Percentiles rank a stretch among this genome's conserved stretches.
phyloP scores from a whole-genome alignment of 2,329 filamentous ascomycete genomes.

The Fonsecaea pugnacius region DNA sequence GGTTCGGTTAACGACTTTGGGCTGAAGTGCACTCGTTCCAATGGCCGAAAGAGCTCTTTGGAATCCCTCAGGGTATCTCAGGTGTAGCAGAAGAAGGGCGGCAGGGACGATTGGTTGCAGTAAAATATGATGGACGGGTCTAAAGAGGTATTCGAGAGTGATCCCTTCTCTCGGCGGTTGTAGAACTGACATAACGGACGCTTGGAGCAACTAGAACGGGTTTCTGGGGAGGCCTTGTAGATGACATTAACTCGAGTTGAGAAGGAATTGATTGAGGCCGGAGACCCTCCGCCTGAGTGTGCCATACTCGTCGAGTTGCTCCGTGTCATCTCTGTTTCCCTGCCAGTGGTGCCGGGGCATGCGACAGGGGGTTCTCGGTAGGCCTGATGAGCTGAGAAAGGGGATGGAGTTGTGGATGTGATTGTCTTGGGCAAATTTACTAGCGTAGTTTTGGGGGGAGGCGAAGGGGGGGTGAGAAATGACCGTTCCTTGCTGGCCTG shows the following conservation, averaged over 20 bases:
- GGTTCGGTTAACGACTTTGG: neutral
- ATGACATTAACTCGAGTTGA: neutral
- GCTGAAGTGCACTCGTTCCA: neutral
- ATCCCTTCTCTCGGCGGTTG: constrained; percentile 9
- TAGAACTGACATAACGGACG: neutral
- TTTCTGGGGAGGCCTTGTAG: neutral
- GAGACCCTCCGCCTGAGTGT: neutral
- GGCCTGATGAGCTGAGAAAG: neutral
- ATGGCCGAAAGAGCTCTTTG: neutral
- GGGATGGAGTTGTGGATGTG: neutral
- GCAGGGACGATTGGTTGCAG: constrained; percentile 10
- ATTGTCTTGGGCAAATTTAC: constrained; percentile 12
- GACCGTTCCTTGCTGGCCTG: too few species aligned
- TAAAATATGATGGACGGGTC: constrained; percentile 13
- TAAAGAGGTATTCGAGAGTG: constrained; percentile 10
- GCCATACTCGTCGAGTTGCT: neutral
- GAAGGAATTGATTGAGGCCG: neutral
- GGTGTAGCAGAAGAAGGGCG: constrained; percentile 1
- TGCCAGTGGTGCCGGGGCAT: neutral
- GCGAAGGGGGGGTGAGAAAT: neutral
- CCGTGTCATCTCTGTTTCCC: neutral
- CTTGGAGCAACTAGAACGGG: neutral
- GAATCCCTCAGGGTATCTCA: neutral
- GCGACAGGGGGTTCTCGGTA: neutral
- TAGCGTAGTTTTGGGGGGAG: constrained; percentile 4